Evolutionary conservation across 116 monocot species (phyloP).

Genomic region (Cymodocea nodosa): DNA sequence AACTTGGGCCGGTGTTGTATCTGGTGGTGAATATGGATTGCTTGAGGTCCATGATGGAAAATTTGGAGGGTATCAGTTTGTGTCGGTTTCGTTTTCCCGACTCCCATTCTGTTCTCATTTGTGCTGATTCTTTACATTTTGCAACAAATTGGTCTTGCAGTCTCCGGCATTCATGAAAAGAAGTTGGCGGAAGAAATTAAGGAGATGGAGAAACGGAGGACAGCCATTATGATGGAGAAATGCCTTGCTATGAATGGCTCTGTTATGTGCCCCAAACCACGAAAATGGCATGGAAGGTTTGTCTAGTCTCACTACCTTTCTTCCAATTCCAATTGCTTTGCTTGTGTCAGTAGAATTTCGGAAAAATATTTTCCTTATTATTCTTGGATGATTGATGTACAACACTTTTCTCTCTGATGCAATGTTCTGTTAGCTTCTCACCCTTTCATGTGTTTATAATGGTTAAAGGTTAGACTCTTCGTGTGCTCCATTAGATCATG

Average conservation of each 20-base stretch:
- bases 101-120: neutral
- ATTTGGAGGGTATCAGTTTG: neutral
- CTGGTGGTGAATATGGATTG: neutral
- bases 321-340: too few relatives aligned
- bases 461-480: too few relatives aligned
- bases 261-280: conserved; percentile 3
- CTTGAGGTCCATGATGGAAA: neutral
- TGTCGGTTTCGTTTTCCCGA: neutral
- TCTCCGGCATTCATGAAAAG: neutral
- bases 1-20: neutral
- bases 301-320: neutral
- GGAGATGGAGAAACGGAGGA: conserved; percentile 3
- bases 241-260: neutral
- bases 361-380: too few relatives aligned
- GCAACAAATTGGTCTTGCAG: neutral
- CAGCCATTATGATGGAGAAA: conserved; percentile 5
- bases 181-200: conserved; percentile 1
- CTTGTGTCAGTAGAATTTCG: too few relatives aligned
- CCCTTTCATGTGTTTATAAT: too few relatives aligned
- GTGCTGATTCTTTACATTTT: neutral
- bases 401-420: too few relatives aligned
- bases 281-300: conserved; percentile 1
- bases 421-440: too few relatives aligned
- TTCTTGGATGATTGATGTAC: too few relatives aligned
- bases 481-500: too few relatives aligned